Conservation (phyloP, 176 grass and related monocot genomes). For the Avena eriantha region DNA sequence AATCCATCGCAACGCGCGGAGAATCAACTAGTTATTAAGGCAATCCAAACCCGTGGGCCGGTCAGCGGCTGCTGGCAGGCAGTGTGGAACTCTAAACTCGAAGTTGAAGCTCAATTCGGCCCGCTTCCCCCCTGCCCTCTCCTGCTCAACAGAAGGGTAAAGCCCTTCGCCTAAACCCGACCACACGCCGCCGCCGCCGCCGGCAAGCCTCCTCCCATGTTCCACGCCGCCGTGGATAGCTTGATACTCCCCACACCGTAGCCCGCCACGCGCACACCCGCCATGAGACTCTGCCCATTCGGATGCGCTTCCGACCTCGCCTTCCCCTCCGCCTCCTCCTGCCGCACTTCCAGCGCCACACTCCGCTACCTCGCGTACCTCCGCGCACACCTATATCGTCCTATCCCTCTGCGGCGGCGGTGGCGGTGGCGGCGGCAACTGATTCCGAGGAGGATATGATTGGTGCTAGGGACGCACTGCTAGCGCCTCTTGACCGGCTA, state of each 20-base stretch:
- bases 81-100: not conserved
- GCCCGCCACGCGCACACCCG: not conserved
- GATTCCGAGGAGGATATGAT: conserved; percentile 43
- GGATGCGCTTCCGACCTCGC: conserved; percentile 58
- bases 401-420: not conserved
- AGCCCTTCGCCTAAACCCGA: conserved; percentile 15
- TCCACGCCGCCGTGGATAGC: not conserved
- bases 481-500: conserved; percentile 12
- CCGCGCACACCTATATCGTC: not conserved
- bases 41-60: not conserved
- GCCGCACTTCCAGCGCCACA: conserved; percentile 2
- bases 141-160: not conserved
- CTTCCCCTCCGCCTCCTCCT: conserved; percentile 40
- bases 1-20: no score
- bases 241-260: not conserved
- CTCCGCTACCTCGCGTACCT: not conserved
- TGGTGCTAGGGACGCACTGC: conserved; percentile 19
- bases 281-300: conserved; percentile 46
- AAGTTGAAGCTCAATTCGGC: not conserved
- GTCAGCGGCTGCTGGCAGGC: not conserved
- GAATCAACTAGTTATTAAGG: no score
- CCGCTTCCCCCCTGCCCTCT: not conserved
- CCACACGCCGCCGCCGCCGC: conserved; percentile 16
- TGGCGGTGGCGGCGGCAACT: conserved; percentile 16
- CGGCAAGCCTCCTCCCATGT: conserved; percentile 19